A percentile compares a stretch with the other conserved stretches of the same genome.
phyloP scores from a whole-genome alignment of 257 asterid genomes.

The Cruciata laevipes region DNA sequence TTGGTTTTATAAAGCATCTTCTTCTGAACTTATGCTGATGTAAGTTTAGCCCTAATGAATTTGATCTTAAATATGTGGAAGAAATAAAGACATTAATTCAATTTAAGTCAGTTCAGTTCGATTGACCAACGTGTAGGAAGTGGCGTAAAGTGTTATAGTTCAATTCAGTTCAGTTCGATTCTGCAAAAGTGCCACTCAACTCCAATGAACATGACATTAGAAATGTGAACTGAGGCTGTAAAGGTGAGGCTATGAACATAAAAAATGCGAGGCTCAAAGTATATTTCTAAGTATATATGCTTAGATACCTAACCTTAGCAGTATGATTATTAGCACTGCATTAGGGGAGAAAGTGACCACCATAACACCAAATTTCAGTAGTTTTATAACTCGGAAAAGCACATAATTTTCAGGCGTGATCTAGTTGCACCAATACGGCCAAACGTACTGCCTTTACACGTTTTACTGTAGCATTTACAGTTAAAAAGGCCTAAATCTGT shows the following conservation, averaged over 20 bases:
- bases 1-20: constrained; percentile 2
- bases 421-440: background rate
- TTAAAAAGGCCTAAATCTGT: background rate
- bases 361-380: background rate
- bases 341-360: background rate
- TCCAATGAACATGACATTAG: background rate
- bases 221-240: background rate
- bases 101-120: background rate
- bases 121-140: background rate
- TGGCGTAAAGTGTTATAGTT: background rate
- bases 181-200: background rate
- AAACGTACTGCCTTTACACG: background rate
- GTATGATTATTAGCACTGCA: background rate
- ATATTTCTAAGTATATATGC: background rate
- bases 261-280: background rate
- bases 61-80: background rate
- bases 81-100: background rate
- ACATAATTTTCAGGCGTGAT: background rate
- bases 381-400: background rate
- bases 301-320: constrained; percentile 1
- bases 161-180: too few relatives aligned
- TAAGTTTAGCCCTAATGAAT: background rate
- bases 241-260: background rate
- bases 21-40: background rate
- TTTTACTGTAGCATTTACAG: background rate